phyloP scores from a whole-genome alignment of 768 basidiomycete species.

The Tubosaeta brunneosetosa region DNA sequence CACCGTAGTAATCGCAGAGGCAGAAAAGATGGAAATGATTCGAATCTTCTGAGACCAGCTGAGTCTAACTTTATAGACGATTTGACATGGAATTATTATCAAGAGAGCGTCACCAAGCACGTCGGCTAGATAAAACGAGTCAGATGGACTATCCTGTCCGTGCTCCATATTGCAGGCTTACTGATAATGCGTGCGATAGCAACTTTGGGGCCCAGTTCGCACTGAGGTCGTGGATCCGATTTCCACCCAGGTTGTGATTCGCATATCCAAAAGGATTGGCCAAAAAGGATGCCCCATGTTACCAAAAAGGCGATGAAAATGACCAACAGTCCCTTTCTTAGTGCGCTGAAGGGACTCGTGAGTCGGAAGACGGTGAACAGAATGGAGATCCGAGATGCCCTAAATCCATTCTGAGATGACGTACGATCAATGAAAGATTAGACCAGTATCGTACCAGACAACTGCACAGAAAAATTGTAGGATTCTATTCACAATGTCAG shows the following conservation, averaged over 20 bases:
- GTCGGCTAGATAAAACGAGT: not conserved
- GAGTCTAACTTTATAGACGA: not conserved
- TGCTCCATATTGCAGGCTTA: not conserved
- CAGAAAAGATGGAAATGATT: constrained; percentile 4
- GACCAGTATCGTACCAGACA: not conserved
- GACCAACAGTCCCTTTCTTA: not conserved
- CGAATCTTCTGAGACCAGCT: constrained; percentile 1
- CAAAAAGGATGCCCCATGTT: constrained; percentile 1
- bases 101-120: constrained; percentile 3
- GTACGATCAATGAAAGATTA: no score
- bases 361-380: constrained; percentile 4
- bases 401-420: not conserved
- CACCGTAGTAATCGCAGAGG: constrained; percentile 3
- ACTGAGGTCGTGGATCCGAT: not conserved
- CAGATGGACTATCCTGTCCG: not conserved
- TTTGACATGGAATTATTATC: constrained; percentile 1
- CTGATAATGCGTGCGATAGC: constrained; percentile 1
- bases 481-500: not conserved
- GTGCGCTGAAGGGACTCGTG: not conserved
- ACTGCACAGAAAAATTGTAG: not conserved
- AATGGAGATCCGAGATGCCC: constrained; percentile 4
- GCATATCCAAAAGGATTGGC: constrained; percentile 3
- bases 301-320: not conserved
- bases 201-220: not conserved
- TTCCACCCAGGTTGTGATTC: constrained; percentile 4